A percentile compares a stretch with the other conserved stretches of the same genome.
Conservation (phyloP, 257 asterid species). For the Primulina huaijiensis region DNA sequence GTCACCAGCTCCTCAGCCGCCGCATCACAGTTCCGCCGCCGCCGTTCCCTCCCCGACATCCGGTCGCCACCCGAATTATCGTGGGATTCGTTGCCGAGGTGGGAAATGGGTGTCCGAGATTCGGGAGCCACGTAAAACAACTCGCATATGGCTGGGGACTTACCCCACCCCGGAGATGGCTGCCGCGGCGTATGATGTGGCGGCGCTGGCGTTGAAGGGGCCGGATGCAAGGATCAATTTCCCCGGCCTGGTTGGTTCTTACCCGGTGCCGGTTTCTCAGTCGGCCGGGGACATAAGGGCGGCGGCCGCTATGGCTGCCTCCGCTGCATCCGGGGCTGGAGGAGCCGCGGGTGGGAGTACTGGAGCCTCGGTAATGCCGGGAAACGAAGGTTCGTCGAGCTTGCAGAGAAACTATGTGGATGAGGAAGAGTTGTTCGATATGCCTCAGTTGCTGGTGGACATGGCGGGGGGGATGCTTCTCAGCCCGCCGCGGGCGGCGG, state of each 20-base stretch:
- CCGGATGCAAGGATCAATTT: constrained; percentile 38
- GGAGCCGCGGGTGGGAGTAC: background rate
- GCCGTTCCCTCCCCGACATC: constrained; percentile 19
- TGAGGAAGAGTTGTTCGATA: constrained; percentile 34
- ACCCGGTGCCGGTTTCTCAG: constrained; percentile 41
- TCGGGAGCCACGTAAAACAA: constrained; percentile 54
- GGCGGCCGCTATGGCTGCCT: constrained; percentile 40
- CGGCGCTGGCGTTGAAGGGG: constrained; percentile 53
- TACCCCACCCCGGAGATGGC: constrained; percentile 64
- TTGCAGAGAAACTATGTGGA: constrained; percentile 27
- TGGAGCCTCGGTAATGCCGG: constrained; percentile 3
- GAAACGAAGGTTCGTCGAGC: constrained; percentile 8
- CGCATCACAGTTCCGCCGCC: constrained; percentile 15
- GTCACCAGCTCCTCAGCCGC: constrained; percentile 10
- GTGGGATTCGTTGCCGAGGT: constrained; percentile 47
- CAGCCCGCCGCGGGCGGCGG: constrained; percentile 45
- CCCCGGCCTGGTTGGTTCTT: constrained; percentile 25
- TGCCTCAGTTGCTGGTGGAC: constrained; percentile 52
- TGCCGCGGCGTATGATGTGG: constrained; percentile 62
- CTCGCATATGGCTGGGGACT: constrained; percentile 64
- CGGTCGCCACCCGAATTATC: constrained; percentile 42
- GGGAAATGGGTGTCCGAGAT: constrained; percentile 71
- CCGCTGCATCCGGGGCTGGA: constrained; percentile 24
- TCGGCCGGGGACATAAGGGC: constrained; percentile 36
- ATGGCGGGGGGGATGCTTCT: constrained; percentile 68